Conservation (phyloP, 2,329 filamentous ascomycete species). For the Fusarium humuli region DNA sequence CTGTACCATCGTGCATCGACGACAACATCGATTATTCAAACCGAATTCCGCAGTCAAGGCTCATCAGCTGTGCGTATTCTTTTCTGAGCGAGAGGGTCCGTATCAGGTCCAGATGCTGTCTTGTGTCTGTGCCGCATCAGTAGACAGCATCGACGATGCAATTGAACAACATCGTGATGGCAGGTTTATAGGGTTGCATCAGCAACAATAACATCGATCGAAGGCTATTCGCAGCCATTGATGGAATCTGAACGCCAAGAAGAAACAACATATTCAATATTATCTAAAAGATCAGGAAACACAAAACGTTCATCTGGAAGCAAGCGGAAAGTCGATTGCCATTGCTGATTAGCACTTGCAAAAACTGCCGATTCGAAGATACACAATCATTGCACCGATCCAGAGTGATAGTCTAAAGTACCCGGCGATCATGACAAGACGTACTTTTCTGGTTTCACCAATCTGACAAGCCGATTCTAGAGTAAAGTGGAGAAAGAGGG, state of each 20-base stretch:
- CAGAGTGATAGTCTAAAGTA: constrained; percentile 9
- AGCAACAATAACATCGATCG: constrained; percentile 13
- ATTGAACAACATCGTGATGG: neutral
- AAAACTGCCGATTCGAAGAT: constrained; percentile 8
- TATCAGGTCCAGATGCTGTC: constrained; percentile 1
- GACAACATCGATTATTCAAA: constrained; percentile 23
- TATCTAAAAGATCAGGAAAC: neutral
- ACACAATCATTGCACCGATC: constrained; percentile 29
- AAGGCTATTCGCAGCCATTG: constrained; percentile 1
- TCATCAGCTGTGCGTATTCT: neutral
- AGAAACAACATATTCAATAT: neutral
- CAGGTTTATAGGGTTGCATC: neutral
- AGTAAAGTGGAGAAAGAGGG: constrained; percentile 14
- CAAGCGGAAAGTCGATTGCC: neutral
- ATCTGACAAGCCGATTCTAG: constrained; percentile 10
- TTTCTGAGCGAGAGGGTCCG: neutral
- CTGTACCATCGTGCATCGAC: constrained; percentile 18
- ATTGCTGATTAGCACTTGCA: neutral
- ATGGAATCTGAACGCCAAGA: constrained; percentile 5
- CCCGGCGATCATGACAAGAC: constrained; percentile 21
- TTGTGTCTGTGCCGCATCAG: neutral
- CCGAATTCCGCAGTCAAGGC: constrained; percentile 1
- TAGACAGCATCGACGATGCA: constrained; percentile 3
- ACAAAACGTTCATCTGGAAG: neutral
- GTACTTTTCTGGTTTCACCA: neutral